These are phyloP conservation scores for Botryotinia narcissicola DNA, from an alignment of 2,329 filamentous ascomycete genomes.

Conservation along the genomic window DNA sequence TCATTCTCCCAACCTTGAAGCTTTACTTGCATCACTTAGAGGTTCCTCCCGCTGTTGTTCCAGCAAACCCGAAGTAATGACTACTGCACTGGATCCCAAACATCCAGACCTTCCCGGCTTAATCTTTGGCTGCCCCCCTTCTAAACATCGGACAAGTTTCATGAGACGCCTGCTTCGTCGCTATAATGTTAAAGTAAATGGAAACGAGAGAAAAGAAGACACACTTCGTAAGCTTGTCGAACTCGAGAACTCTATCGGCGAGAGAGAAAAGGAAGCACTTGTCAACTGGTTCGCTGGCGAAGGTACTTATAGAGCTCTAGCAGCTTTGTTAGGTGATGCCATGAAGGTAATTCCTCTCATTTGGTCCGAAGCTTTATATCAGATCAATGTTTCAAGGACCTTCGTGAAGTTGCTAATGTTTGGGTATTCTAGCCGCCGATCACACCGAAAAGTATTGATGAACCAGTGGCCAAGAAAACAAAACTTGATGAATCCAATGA, in stretches of 20 bases:
- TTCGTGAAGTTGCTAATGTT: background rate
- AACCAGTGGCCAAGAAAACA: background rate
- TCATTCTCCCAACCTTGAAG: background rate
- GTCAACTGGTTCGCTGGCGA: slow-evolving; percentile 6
- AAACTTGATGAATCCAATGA: background rate
- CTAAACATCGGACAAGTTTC: background rate
- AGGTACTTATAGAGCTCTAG: background rate
- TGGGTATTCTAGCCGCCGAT: background rate
- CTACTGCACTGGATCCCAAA: background rate
- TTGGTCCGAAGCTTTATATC: background rate
- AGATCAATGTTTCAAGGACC: too few species aligned
- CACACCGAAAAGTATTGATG: background rate
- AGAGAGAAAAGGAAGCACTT: slow-evolving; percentile 6
- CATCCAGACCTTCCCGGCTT: background rate
- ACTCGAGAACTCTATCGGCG: background rate
- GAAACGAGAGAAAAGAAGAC: background rate
- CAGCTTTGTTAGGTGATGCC: slow-evolving; percentile 3
- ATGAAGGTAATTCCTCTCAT: background rate
- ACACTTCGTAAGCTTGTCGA: background rate
- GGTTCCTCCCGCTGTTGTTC: background rate
- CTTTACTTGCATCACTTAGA: background rate
- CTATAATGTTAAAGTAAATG: background rate
- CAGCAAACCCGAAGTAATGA: background rate
- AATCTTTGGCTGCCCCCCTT: background rate
- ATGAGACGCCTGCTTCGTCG: background rate